Percentiles rank a stretch among this genome's conserved stretches.
These are phyloP conservation scores for Penicillium angulare DNA, from an alignment of 495 filamentous ascomycete species.

Conservation along the genomic window DNA sequence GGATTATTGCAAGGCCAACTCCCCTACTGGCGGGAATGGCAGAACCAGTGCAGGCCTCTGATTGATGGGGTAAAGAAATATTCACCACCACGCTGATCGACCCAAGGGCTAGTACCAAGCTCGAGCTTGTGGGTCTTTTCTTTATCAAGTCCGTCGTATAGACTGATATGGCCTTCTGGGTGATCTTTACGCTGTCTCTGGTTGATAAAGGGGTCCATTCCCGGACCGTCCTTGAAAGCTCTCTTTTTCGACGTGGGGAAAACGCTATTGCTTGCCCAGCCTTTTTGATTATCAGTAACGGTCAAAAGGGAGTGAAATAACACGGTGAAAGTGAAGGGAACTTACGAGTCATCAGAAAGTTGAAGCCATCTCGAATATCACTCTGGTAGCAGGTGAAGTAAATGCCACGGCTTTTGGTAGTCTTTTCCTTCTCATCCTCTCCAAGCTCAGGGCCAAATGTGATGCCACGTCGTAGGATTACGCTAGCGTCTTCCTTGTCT, in stretches of 20 bases:
- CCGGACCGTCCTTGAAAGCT: constrained; percentile 6
- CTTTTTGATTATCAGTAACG: constrained; percentile 3
- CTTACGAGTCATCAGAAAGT: constrained; percentile 24
- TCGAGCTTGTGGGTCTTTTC: constrained; percentile 6
- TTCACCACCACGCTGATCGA: constrained; percentile 19
- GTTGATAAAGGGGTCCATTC: constrained; percentile 20
- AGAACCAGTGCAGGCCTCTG: constrained; percentile 1
- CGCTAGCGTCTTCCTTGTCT: constrained; percentile 4
- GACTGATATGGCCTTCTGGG: constrained; percentile 12
- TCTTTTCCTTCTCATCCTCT: constrained; percentile 6
- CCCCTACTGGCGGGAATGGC: no score
- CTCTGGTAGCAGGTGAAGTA: constrained; percentile 25
- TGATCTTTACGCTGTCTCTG: constrained; percentile 18
- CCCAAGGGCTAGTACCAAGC: constrained; percentile 12
- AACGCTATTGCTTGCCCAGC: constrained; percentile 24
- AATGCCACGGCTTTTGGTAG: constrained; percentile 15
- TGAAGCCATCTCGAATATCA: constrained; percentile 24
- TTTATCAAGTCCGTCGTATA: constrained; percentile 7
- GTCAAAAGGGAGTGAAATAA: no score
- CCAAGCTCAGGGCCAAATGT: constrained; percentile 22
- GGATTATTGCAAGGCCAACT: no score
- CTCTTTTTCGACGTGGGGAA: constrained; percentile 12
- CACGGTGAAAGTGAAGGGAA: not conserved
- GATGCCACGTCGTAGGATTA: constrained; percentile 33
- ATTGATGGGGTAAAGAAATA: constrained; percentile 27